Conservation (phyloP, 768 basidiomycete genomes). For the Rhodocollybia butyracea region DNA sequence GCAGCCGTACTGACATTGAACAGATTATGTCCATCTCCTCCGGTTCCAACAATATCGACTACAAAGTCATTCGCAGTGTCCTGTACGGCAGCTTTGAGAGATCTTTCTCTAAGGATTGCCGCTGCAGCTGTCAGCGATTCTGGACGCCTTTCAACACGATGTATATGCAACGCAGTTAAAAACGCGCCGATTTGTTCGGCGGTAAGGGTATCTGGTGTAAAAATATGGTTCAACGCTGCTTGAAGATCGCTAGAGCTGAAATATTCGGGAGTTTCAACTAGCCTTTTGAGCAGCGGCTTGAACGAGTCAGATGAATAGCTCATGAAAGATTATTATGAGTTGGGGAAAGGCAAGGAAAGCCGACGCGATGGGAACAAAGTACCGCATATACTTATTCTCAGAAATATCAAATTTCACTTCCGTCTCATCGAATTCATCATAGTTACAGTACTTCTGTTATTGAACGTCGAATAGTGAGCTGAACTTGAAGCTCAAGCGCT, state of each 20-base stretch:
- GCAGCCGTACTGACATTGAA: conserved; percentile 98
- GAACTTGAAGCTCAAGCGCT: no score
- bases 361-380: no score
- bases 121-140: conserved; percentile 81
- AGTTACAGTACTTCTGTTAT: no score
- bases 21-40: conserved; percentile 93
- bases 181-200: conserved; percentile 87
- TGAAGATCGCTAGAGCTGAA: conserved; percentile 79
- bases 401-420: no score
- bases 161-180: conserved; percentile 80
- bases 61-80: conserved; percentile 59
- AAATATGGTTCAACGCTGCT: conserved; percentile 69
- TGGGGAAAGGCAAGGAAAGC: no score
- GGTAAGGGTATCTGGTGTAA: conserved; percentile 59
- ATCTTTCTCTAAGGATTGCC: conserved; percentile 63
- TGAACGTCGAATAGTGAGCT: no score
- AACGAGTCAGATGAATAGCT: conserved; percentile 46
- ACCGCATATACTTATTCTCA: no score
- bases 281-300: conserved; percentile 73
- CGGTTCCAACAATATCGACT: conserved; percentile 87
- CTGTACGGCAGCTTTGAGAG: conserved; percentile 60
- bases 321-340: background rate
- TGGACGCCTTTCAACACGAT: conserved; percentile 72
- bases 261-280: conserved; percentile 77
- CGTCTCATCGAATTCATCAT: no score